phyloP scores from a whole-genome alignment of 495 filamentous ascomycete species.

The Astrothelium macrocarpum region DNA sequence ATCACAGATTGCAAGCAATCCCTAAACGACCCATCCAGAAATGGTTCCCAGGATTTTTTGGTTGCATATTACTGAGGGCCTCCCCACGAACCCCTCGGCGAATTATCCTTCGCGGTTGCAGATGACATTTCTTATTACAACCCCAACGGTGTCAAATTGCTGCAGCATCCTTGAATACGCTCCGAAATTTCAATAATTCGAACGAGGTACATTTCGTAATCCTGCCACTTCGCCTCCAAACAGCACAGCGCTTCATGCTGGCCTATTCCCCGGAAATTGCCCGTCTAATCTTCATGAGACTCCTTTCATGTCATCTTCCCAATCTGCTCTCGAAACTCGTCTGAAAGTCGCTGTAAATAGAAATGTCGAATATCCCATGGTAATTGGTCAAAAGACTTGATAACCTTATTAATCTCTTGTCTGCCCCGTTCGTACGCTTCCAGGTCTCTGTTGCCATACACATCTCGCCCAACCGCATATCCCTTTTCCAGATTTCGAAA shows the following conservation, averaged over 20 bases:
- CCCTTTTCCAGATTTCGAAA: constrained; percentile 59
- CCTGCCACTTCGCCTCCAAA: background rate
- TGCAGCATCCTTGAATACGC: background rate
- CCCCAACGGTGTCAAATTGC: too few species aligned
- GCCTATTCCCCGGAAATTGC: too few species aligned
- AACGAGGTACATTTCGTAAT: background rate
- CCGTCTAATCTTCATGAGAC: background rate
- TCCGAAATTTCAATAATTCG: background rate
- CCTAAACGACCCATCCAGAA: too few species aligned
- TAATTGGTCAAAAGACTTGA: constrained; percentile 54
- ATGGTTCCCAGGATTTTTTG: too few species aligned
- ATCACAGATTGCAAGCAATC: too few species aligned
- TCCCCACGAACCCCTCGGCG: too few species aligned
- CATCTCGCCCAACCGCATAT: constrained; percentile 69
- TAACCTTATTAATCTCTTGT: constrained; percentile 57
- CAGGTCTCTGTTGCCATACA: constrained; percentile 82
- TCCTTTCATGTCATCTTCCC: background rate
- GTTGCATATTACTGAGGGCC: too few species aligned
- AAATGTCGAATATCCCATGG: constrained; percentile 60
- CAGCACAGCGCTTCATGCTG: background rate
- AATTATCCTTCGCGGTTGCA: too few species aligned
- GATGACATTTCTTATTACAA: too few species aligned
- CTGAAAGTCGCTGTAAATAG: constrained; percentile 63
- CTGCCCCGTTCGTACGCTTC: constrained; percentile 75
- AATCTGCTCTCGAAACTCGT: constrained; percentile 44